phyloP scores from a whole-genome alignment of 2,329 filamentous ascomycete genomes.

The Pseudocercospora eumusae region DNA sequence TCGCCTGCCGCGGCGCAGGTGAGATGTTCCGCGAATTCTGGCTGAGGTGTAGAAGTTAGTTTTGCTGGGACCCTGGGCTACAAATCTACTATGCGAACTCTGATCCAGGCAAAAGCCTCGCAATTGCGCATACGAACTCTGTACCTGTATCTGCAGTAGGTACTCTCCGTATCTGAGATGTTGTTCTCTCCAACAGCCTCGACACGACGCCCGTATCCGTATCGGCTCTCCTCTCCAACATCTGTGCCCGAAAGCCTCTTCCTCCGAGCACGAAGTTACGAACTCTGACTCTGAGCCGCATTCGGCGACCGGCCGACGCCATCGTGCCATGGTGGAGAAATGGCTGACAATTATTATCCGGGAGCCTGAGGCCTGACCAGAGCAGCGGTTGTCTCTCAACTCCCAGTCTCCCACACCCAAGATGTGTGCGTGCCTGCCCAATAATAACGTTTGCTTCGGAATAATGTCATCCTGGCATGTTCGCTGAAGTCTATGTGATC shows the following conservation, averaged over 20 bases:
- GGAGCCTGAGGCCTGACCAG: neutral
- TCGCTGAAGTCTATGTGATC: neutral
- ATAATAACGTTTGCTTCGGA: too few relatives aligned
- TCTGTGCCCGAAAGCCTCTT: neutral
- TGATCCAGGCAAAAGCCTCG: too few relatives aligned
- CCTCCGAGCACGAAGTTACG: neutral
- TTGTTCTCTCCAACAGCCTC: neutral
- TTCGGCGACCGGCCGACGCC: neutral
- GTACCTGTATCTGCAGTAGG: neutral
- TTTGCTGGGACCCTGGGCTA: neutral
- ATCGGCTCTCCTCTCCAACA: constrained; percentile 5
- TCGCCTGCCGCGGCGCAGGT: neutral
- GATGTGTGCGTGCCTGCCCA: too few relatives aligned
- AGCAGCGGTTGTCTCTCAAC: neutral
- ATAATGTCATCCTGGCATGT: neutral
- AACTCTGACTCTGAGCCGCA: neutral
- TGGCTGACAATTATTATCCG: neutral
- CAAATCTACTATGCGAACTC: neutral
- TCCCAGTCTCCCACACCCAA: too few relatives aligned
- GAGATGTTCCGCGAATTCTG: neutral
- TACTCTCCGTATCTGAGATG: too few relatives aligned
- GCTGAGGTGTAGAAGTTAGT: neutral
- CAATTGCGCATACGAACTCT: constrained; percentile 1
- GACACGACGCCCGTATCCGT: too few relatives aligned
- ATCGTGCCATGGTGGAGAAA: neutral